phyloP scores from a whole-genome alignment of 495 filamentous ascomycete species.

The Astrocystis sublimbata region DNA sequence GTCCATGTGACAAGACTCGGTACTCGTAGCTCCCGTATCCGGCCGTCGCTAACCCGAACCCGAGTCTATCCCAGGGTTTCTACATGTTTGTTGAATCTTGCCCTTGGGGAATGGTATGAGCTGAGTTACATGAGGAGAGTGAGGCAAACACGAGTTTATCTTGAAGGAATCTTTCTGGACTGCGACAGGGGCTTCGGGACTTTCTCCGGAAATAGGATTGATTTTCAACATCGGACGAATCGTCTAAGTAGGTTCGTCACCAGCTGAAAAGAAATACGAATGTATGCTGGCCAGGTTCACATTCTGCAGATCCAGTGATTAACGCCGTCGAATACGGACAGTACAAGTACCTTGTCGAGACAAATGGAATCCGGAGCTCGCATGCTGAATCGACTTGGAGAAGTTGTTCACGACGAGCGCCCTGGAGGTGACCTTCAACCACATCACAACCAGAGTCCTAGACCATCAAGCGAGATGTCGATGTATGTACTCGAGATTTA shows the following conservation, averaged over 20 bases:
- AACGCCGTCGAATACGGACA: constrained; percentile 2
- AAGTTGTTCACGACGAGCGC: not conserved
- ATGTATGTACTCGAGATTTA: constrained; percentile 3
- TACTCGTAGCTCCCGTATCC: constrained; percentile 1
- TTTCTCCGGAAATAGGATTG: not conserved
- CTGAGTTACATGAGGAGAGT: constrained; percentile 3
- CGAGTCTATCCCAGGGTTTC: not conserved
- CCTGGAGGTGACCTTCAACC: not conserved
- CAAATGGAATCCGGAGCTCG: not conserved
- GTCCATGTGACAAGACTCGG: not conserved
- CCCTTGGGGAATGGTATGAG: not conserved
- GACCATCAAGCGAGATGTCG: not conserved
- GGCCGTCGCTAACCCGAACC: not conserved
- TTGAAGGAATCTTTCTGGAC: not conserved
- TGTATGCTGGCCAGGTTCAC: not conserved
- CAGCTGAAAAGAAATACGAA: not conserved
- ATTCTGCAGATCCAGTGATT: not conserved
- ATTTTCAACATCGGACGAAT: not conserved
- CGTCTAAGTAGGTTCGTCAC: not conserved
- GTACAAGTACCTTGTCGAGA: not conserved
- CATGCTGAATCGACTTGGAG: not conserved
- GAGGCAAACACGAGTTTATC: constrained; percentile 1
- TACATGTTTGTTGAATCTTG: constrained; percentile 1
- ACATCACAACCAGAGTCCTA: not conserved
- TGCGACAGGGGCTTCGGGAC: not conserved